Evolutionary conservation across 2,329 filamentous ascomycete species (phyloP), one percentile per base, ranked within the genome.

Genomic region (Chaetomiaceae sp.): DNA sequence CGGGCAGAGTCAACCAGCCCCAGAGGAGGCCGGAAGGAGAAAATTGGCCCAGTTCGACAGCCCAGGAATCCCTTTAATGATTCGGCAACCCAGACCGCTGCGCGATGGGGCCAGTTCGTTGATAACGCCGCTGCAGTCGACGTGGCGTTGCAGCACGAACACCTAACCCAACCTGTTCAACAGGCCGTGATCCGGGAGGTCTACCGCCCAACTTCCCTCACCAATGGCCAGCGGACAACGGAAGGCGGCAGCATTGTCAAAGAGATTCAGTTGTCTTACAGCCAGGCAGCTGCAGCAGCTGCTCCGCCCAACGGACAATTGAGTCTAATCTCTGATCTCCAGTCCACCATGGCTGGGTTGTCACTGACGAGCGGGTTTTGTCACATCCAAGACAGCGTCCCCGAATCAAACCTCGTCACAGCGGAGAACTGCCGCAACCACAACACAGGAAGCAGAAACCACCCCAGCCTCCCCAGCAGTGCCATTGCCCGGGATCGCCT

Each of bases 121-220:
- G 10, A 38, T 1, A 56, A 54, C 17, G 31, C 54, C n/a, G 37
- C 31, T 0, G 7, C 38, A 9, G 40, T 55, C 14, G 53, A 59
- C 7, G 27, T 51, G 31, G n/a, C 38, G 12, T 13, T 55, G 3
- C 14, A 21, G 2, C 44, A 34, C 9, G 37, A 51, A 16, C 31
- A 21, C 5, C 19, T 30, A 6, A n/a, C 41, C 35, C 12, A 41
- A 40, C 35, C 34, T 8, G 31, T 13, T 12, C 21, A 30, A 3
- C 34, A 16, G 21, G 20, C 20, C 1, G 19, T 35, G 2, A 48
- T 58, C 19, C 37, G 13, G 2, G 58, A 60, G 1, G 48, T 52
- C 0, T 58, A 58, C 16, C 55, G 47, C 21, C 53, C 49, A 8
- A 57, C 53, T 1, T 35, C 42, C 1, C 16, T 57, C 6, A 43